Evolutionary conservation across 352 stramenopile genomes (phyloP).

Genomic region (Phytophthora kernoviae): DNA sequence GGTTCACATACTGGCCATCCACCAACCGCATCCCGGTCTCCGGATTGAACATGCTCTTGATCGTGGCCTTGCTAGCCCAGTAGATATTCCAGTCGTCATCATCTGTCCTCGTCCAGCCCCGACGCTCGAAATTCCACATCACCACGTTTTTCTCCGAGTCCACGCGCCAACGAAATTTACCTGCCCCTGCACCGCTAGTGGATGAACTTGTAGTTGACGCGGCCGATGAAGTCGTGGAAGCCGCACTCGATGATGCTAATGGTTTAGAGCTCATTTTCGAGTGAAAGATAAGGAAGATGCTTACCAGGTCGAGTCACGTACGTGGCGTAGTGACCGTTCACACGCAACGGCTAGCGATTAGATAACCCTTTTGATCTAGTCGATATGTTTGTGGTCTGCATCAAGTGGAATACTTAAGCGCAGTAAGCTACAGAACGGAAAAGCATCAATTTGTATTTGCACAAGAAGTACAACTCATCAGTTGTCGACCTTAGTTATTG

Average conservation of each 20-base stretch:
- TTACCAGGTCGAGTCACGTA: background rate
- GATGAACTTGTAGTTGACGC: conserved; percentile 4
- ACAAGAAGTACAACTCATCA: background rate
- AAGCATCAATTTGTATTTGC: background rate
- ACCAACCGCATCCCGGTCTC: conserved; percentile 72
- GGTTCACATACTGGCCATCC: conserved; percentile 80
- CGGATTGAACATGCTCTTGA: conserved; percentile 91
- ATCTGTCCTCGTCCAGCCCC: conserved; percentile 84
- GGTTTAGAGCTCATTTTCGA: background rate
- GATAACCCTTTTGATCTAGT: too few relatives aligned
- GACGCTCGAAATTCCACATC: conserved; percentile 83
- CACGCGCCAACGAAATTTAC: conserved; percentile 68
- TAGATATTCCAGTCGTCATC: conserved; percentile 94
- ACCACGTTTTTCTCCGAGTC: conserved; percentile 84
- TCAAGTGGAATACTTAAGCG: too few relatives aligned
- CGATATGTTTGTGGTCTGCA: too few relatives aligned
- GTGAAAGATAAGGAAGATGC: background rate
- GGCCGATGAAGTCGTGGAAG: conserved; percentile 7
- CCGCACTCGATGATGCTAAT: background rate
- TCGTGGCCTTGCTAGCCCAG: conserved; percentile 90
- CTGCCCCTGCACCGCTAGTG: background rate
- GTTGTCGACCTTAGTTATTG: conserved; percentile 9
- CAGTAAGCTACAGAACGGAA: too few relatives aligned
- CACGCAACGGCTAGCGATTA: too few relatives aligned
- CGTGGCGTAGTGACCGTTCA: background rate